These are phyloP conservation scores for Trichoderma arundinaceum DNA, from an alignment of 2,329 filamentous ascomycete species.

Conservation along the genomic window DNA sequence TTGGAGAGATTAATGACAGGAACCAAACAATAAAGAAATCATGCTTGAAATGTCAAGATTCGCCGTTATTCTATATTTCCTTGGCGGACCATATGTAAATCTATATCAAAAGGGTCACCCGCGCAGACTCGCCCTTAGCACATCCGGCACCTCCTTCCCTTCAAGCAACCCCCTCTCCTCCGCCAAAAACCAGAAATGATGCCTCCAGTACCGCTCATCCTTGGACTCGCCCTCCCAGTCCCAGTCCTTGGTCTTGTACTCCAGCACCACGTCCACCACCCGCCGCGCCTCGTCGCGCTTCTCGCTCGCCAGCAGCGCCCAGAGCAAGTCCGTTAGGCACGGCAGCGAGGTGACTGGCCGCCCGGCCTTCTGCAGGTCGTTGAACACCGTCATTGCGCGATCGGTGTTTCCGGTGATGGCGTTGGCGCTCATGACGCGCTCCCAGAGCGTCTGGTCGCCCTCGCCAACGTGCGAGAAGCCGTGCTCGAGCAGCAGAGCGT, in stretches of 20 bases:
- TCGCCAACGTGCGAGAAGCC: slow-evolving; percentile 46
- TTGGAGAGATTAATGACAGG: not conserved
- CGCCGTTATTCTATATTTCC: too few species aligned
- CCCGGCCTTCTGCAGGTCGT: slow-evolving; percentile 48
- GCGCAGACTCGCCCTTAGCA: slow-evolving; percentile 33
- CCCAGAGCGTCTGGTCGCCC: slow-evolving; percentile 70
- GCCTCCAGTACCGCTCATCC: slow-evolving; percentile 50
- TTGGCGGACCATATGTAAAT: not conserved
- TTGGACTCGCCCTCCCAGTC: slow-evolving; percentile 26
- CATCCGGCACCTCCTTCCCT: slow-evolving; percentile 35
- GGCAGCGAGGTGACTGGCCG: slow-evolving; percentile 51
- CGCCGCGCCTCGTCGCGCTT: slow-evolving; percentile 41
- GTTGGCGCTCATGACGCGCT: slow-evolving; percentile 72
- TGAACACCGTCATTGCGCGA: slow-evolving; percentile 57
- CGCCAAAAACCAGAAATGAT: slow-evolving; percentile 58
- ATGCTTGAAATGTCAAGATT: not conserved
- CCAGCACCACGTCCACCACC: slow-evolving; percentile 44
- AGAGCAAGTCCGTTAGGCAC: slow-evolving; percentile 53
- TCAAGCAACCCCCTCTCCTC: slow-evolving; percentile 48
- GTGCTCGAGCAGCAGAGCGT: slow-evolving; percentile 63
- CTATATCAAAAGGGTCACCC: not conserved
- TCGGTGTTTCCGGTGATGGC: slow-evolving; percentile 57
- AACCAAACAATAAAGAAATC: not conserved
- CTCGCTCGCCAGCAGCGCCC: slow-evolving; percentile 39
- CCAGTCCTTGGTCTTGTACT: slow-evolving; percentile 36